These are phyloP conservation scores for Botryotinia calthae DNA, from an alignment of 2,329 filamentous ascomycete species.

Conservation along the genomic window DNA sequence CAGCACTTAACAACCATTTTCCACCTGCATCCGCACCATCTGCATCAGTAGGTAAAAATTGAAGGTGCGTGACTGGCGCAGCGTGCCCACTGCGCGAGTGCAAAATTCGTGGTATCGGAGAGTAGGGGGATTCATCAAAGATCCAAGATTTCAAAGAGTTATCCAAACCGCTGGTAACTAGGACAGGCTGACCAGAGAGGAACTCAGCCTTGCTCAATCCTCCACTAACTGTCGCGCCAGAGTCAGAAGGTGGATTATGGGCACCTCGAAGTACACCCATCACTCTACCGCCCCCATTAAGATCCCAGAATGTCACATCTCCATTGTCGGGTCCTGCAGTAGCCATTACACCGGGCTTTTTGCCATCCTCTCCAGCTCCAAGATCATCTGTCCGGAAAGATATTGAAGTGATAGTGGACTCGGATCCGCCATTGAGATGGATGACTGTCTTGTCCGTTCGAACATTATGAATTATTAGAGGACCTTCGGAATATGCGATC, in stretches of 20 bases:
- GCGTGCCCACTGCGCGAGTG: constrained; percentile 88
- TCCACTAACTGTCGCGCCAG: constrained; percentile 57
- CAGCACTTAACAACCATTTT: constrained; percentile 92
- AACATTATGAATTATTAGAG: constrained; percentile 78
- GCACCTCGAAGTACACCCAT: constrained; percentile 84
- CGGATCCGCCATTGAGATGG: constrained; percentile 63
- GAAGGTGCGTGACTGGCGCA: constrained; percentile 75
- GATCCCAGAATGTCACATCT: constrained; percentile 93
- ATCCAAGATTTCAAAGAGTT: constrained; percentile 97
- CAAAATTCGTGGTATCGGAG: constrained; percentile 77
- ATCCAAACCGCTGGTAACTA: constrained; percentile 86
- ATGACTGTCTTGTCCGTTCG: constrained; percentile 72
- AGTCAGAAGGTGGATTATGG: constrained; percentile 68
- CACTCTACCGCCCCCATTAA: constrained; percentile 83
- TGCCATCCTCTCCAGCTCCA: constrained; percentile 84
- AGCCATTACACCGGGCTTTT: constrained; percentile 87
- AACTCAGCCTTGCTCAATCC: constrained; percentile 90
- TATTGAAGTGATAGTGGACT: constrained; percentile 72
- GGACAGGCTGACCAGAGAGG: constrained; percentile 80
- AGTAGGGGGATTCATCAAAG: constrained; percentile 89
- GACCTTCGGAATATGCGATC: constrained; percentile 79
- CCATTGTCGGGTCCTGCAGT: constrained; percentile 77
- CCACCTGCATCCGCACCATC: constrained; percentile 85
- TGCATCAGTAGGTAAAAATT: constrained; percentile 83
- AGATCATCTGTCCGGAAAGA: constrained; percentile 86